Evolutionary conservation across 2,329 filamentous ascomycete genomes (phyloP).

Genomic region (Aspergillus udagawae): DNA sequence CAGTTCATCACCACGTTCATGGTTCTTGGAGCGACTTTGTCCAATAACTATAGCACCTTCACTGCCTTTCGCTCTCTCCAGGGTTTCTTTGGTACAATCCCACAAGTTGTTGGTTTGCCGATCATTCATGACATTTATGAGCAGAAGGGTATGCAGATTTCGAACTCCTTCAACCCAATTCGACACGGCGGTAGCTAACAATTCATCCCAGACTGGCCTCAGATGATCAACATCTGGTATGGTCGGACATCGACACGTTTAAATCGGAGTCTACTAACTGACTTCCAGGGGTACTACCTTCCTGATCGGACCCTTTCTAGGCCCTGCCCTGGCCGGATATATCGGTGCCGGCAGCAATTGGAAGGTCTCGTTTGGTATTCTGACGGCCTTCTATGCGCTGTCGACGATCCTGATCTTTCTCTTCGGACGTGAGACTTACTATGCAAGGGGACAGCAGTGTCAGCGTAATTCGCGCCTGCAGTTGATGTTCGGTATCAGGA

Average conservation of each 20-base stretch:
- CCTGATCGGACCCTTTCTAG: constrained; percentile 35
- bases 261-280: too few relatives aligned
- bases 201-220: constrained; percentile 28
- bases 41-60: constrained; percentile 37
- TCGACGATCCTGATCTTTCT: constrained; percentile 32
- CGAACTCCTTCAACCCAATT: background rate
- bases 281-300: constrained; percentile 32
- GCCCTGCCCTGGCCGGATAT: constrained; percentile 36
- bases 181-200: background rate
- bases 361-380: constrained; percentile 31
- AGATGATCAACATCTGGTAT: constrained; percentile 38
- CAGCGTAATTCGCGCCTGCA: constrained; percentile 14
- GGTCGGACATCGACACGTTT: constrained; percentile 1
- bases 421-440: constrained; percentile 35
- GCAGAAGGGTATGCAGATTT: constrained; percentile 15
- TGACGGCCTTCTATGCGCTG: constrained; percentile 33
- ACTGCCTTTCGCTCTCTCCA: constrained; percentile 37
- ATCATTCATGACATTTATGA: constrained; percentile 40
- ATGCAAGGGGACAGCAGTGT: constrained; percentile 12
- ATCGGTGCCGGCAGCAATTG: constrained; percentile 30
- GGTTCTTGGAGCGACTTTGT: constrained; percentile 38
- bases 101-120: constrained; percentile 38
- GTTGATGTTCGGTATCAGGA: constrained; percentile 30
- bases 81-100: constrained; percentile 36
- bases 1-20: constrained; percentile 37